Base-by-base conservation (phyloP, 352 stramenopile species). In the Globisporangium spiculum region DNA sequence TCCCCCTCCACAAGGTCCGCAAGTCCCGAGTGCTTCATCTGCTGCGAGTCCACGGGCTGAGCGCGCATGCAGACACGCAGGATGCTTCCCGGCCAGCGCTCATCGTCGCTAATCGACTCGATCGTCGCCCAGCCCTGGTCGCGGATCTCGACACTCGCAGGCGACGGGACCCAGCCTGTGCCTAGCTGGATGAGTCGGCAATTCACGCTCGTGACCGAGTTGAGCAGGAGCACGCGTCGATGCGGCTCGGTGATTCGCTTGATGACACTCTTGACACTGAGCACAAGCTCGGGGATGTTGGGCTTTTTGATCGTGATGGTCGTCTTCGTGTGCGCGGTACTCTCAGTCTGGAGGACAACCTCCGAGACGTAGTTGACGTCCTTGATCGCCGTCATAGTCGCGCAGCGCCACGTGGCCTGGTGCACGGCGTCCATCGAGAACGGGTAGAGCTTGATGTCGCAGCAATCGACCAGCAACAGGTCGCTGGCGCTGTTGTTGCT, bases 281-380 rank as follows among this genome's bases (percentile, higher is more conserved):
- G 48, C n/a, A 55, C 48, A n/a, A 55, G 48, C 48, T 55, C 48
- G 20, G 48, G 20, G 48, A 2, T 16, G n/a, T 55, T 26, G 7
- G 48, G 48, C 26, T 26, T 24, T n/a, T 55, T 55, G 48, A 55
- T 55, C n/a, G 48, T 55, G n/a, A 55, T 55, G 18, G 48, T 55
- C n/a, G 48, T 55, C 48, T 26, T 55, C 48, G n/a, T 20, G n/a
- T 55, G 48, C n/a, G 48, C 48, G 48, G 26, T n/a, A 55, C 48
- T 55, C 48, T 55, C 48, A 14, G 20, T 55, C 48, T 55, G 48
- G n/a, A 27, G n/a, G n/a, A 55, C n/a, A 24, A 55, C 7, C 48
- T 55, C 20, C n/a, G 48, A 24, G 20, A 55, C 6, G n/a, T 55
- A 55, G 48, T 55, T 55, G 20, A 55, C 48, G 7, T 27, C 48